These are phyloP conservation scores for Cladosporium sp. DNA, from an alignment of 2,329 filamentous ascomycete species.

Conservation along the genomic window DNA sequence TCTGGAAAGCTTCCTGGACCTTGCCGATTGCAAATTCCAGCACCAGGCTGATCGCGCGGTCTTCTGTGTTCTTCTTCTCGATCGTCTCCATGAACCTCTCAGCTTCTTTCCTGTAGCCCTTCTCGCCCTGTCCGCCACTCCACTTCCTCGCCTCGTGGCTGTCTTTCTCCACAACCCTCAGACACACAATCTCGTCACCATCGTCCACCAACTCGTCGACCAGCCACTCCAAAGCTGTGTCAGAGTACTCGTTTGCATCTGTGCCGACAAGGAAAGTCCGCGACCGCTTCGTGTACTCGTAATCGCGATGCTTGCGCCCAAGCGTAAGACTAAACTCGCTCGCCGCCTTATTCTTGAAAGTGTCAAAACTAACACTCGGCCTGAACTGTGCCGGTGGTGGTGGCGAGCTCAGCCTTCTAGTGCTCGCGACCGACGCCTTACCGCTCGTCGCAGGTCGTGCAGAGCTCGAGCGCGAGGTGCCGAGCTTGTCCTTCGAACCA, in stretches of 20 bases:
- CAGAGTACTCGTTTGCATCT: constrained; percentile 86
- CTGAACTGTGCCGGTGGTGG: constrained; percentile 52
- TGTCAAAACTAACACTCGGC: constrained; percentile 69
- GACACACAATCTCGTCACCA: constrained; percentile 87
- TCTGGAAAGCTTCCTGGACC: constrained; percentile 83
- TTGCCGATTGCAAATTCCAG: constrained; percentile 87
- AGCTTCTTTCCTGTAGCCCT: constrained; percentile 68
- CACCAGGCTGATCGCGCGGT: constrained; percentile 79
- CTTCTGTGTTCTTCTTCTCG: constrained; percentile 72
- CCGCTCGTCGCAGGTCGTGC: constrained; percentile 22
- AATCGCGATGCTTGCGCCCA: constrained; percentile 81
- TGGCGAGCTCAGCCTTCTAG: constrained; percentile 27
- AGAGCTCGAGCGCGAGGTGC: constrained; percentile 27
- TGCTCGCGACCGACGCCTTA: constrained; percentile 7
- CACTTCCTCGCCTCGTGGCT: constrained; percentile 55
- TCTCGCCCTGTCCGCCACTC: constrained; percentile 44
- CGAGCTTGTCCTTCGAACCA: constrained; percentile 17
- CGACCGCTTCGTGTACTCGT: constrained; percentile 72
- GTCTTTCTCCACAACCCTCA: constrained; percentile 82
- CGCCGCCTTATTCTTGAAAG: constrained; percentile 63
- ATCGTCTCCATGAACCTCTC: constrained; percentile 70
- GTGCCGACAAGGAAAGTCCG: constrained; percentile 88
- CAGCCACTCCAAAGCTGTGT: constrained; percentile 88
- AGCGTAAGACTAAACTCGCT: constrained; percentile 74
- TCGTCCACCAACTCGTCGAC: constrained; percentile 89